Percentiles rank a stretch among this genome's conserved stretches.
Conservation (phyloP, 768 basidiomycete genomes). For the Inosperma sp. region DNA sequence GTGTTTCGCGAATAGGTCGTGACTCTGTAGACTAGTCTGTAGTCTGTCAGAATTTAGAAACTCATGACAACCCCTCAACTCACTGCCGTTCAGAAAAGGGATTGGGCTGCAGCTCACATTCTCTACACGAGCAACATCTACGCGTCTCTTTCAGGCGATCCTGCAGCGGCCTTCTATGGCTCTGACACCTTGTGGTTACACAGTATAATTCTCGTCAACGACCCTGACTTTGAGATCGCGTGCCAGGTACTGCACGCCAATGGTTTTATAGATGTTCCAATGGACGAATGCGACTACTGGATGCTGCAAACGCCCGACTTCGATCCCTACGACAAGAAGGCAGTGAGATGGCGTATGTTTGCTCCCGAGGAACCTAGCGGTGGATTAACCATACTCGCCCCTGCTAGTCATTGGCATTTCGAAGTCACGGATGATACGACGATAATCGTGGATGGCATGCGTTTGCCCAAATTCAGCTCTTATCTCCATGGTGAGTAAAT, state of each 20-base stretch:
- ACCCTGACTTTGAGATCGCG: background rate
- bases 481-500: constrained; percentile 5
- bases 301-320: background rate
- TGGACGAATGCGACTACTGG: background rate
- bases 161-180: constrained; percentile 1
- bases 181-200: background rate
- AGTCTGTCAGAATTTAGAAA: too few relatives aligned
- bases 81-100: background rate
- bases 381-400: background rate
- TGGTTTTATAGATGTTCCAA: background rate
- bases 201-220: background rate
- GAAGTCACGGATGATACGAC: constrained; percentile 3
- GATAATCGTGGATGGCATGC: constrained; percentile 1
- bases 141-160: constrained; percentile 1
- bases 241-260: background rate
- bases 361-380: background rate
- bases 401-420: constrained; percentile 7
- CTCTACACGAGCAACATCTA: constrained; percentile 2
- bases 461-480: constrained; percentile 6
- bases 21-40: too few relatives aligned
- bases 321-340: background rate
- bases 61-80: constrained; percentile 2
- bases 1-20: too few relatives aligned
- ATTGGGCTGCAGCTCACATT: constrained; percentile 1
- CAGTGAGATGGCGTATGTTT: constrained; percentile 2